A percentile compares a stretch with the other conserved stretches of the same genome.
Conservation (phyloP, 2,329 filamentous ascomycete genomes). For the Moelleriella libera region DNA sequence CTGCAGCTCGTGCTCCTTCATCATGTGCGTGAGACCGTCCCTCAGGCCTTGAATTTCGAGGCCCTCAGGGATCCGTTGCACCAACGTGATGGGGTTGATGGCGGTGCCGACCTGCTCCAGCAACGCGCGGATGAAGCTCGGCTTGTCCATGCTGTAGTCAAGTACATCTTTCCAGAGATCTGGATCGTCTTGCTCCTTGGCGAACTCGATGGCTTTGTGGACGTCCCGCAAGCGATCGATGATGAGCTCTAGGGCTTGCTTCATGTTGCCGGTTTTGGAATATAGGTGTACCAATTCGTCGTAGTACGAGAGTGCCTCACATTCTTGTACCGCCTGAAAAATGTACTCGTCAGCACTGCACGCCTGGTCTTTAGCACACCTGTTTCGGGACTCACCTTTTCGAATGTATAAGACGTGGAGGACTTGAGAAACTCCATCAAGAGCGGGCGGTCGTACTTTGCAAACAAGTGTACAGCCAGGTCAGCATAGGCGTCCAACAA, state of each 20-base stretch:
- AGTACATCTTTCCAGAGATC: constrained; percentile 93
- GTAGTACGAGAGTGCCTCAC: constrained; percentile 67
- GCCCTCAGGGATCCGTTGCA: constrained; percentile 81
- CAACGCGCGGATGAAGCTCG: constrained; percentile 80
- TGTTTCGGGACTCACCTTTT: constrained; percentile 34
- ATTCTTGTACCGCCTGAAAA: constrained; percentile 52
- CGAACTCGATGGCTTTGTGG: constrained; percentile 83
- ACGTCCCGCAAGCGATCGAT: constrained; percentile 89
- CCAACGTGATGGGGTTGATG: constrained; percentile 82
- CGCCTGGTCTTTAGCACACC: background rate
- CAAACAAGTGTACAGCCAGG: constrained; percentile 73
- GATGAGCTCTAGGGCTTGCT: constrained; percentile 81
- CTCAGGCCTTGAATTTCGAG: constrained; percentile 83
- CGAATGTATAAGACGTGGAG: constrained; percentile 80
- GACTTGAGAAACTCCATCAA: constrained; percentile 79
- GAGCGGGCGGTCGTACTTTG: constrained; percentile 63
- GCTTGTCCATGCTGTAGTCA: constrained; percentile 95
- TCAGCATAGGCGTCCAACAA: constrained; percentile 82
- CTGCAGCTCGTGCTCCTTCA: constrained; percentile 93
- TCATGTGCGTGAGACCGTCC: constrained; percentile 78
- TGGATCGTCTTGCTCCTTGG: constrained; percentile 81
- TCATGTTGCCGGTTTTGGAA: constrained; percentile 88
- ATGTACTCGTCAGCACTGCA: background rate
- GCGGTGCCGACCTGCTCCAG: constrained; percentile 89
- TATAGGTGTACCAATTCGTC: constrained; percentile 92